Base-by-base conservation (phyloP, 805 yeast genomes). In the Cyberlindnera nakhonratchasimensis region DNA sequence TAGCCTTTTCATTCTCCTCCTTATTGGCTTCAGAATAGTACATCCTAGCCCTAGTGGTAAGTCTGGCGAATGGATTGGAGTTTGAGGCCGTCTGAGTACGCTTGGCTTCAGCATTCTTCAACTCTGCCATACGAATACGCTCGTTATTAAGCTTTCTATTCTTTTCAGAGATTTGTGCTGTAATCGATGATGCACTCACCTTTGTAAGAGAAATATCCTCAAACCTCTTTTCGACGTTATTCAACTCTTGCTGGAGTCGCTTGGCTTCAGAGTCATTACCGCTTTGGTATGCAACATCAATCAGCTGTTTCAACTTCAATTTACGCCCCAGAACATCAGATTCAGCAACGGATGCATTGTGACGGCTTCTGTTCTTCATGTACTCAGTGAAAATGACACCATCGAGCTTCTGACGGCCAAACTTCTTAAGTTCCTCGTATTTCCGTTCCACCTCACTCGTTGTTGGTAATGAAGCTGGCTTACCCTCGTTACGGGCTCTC, bases 1-100 rank as follows among this genome's bases (percentile, higher is more conserved):
- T 68, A 3, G 82, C 84, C 60, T 71, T 74, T 51, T 74, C 80
- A 51, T 80, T 78, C 49, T 74, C 82, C 46, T 72, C 75, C 47
- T 72, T 71, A 47, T 73, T 78, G 35, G 72, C 66, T 43, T 62
- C 75, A 35, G 71, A 69, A 39, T 89, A 88, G 64, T 87, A 91
- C 46, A 87, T 79, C 55, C 86, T 78, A 1, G 97, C 86, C 47
- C 80, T 84, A 1, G 98, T 91, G 61, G 86, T 83, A 58, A 93
- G 75, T 62, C 98, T 80, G 52, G 85, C 79, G 64, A 93, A 93
- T 18, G 99, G 98, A 66, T 93, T 86, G 54, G 72, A 77, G 40
- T 77, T 70, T 43, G 65, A 65, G 32, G 53, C 69, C 42, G 71
- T 43, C 37, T 59, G 62, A 55, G 50, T 63, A 57, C 66, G 78